Evolutionary conservation across 2,329 filamentous ascomycete species (phyloP), one percentile per base, ranked within the genome.

Genomic region (Thielaviopsis musarum): DNA sequence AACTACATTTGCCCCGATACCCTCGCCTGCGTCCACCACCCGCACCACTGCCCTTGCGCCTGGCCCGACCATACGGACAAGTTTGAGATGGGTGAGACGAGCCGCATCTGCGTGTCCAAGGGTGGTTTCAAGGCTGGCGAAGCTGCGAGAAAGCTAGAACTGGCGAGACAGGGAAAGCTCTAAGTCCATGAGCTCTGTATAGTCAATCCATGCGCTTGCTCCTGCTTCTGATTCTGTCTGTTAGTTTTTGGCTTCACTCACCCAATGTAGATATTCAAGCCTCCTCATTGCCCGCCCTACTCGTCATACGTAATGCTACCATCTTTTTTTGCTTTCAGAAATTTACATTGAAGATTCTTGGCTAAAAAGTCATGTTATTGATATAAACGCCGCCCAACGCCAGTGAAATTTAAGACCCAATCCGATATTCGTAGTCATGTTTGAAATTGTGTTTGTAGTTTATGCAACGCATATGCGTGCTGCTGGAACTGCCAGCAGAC

Each of bases 1-100:
- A 91, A 91, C 66, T 98, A 96, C 70, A 83, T 98, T 59, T 98
- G 93, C 69, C 91, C 93, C 1, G 88, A 89, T 64, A 97, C 93
- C 0, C 80, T 98, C 62, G 87, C 91, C 41, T 98, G 93, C 74
- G 93, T 98, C 6, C 85, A 94, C 70, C 93, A 95, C 74, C 91
- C 93, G 1, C 91, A 97, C 70, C 93, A 98, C 73, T 98, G 93
- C 72, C 93, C 93, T 28, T 98, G 93, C 73, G 78, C 89, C 1
- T 95, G 86, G 74, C 83, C 86, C 1, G 72, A 76, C 9, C 75
- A 86, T 63, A 84, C 91, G 68, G 87, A 91, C 65, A 93, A 93
- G 68, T 80, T 89, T 63, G 88, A 87, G 70, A 66, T 84, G 30
- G 81, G 77, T 5, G 85, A 91, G 3, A 87, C 87, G 0, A 81